These are phyloP conservation scores for Ophiocordyceps camponoti-saundersi DNA, from an alignment of 2,329 filamentous ascomycete genomes.

Conservation along the genomic window DNA sequence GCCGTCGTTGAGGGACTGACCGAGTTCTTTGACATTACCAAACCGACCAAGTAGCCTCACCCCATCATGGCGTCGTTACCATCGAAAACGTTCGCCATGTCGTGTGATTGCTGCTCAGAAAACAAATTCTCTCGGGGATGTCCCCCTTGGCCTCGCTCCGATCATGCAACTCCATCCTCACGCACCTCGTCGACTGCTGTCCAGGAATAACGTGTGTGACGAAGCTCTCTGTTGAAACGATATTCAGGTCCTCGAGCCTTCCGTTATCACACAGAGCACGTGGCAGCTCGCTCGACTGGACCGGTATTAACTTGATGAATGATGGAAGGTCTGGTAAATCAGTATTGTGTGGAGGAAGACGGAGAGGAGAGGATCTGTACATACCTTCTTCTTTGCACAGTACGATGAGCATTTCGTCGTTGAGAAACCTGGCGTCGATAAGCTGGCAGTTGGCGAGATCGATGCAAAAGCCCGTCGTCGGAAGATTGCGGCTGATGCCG, in stretches of 20 bases:
- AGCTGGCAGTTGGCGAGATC: slow-evolving; percentile 25
- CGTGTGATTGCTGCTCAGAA: slow-evolving; percentile 29
- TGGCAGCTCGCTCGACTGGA: slow-evolving; percentile 16
- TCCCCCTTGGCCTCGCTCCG: slow-evolving; percentile 25
- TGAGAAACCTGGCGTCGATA: slow-evolving; percentile 50
- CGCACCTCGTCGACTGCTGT: slow-evolving; percentile 15
- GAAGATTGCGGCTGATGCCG: slow-evolving; percentile 34
- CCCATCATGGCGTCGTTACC: neutral
- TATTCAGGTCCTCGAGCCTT: slow-evolving; percentile 1
- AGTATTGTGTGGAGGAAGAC: too few species aligned
- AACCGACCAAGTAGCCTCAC: slow-evolving; percentile 26
- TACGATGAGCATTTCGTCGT: slow-evolving; percentile 42
- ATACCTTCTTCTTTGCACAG: slow-evolving; percentile 29
- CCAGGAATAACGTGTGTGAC: slow-evolving; percentile 11
- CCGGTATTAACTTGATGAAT: slow-evolving; percentile 16
- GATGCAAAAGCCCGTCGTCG: slow-evolving; percentile 21
- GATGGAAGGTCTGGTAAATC: slow-evolving; percentile 9
- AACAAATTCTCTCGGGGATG: slow-evolving; percentile 30
- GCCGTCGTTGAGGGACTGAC: slow-evolving; percentile 64
- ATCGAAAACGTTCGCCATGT: slow-evolving; percentile 30
- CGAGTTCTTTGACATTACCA: slow-evolving; percentile 62
- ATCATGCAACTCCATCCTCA: slow-evolving; percentile 34
- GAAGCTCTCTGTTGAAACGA: slow-evolving; percentile 5
- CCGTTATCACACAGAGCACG: slow-evolving; percentile 19
- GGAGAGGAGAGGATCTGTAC: neutral